Evolutionary conservation across 1,284 basidiomycete species (phyloP).

Genomic region (Fomitopsis pinicola): DNA sequence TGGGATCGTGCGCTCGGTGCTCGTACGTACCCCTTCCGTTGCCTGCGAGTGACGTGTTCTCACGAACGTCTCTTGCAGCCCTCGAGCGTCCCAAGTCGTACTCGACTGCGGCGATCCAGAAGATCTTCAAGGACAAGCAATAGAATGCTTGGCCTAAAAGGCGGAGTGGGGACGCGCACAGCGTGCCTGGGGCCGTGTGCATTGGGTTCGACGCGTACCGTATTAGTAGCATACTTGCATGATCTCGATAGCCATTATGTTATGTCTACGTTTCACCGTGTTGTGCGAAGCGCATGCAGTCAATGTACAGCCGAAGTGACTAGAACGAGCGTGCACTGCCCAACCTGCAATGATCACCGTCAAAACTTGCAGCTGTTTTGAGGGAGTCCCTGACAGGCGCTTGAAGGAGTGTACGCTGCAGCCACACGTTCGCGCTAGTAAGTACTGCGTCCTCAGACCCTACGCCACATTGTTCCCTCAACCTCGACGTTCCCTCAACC

Average conservation of each 20-base stretch:
- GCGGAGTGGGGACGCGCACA: background rate
- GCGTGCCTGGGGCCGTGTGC: background rate
- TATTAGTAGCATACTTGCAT: background rate
- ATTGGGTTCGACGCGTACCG: background rate
- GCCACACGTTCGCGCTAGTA: too few relatives aligned
- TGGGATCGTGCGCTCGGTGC: conserved; percentile 97
- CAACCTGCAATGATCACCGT: too few relatives aligned
- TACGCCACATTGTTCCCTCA: background rate
- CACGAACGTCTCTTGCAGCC: conserved; percentile 36
- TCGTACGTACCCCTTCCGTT: conserved; percentile 45
- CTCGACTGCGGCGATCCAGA: conserved; percentile 71
- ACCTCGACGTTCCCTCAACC: background rate
- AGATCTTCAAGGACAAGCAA: conserved; percentile 62
- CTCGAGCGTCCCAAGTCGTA: conserved; percentile 88
- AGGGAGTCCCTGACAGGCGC: too few relatives aligned
- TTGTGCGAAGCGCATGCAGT: too few relatives aligned
- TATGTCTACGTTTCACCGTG: background rate
- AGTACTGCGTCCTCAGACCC: too few relatives aligned
- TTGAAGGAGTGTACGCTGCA: too few relatives aligned
- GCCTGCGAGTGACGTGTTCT: background rate
- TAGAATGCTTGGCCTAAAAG: conserved; percentile 11
- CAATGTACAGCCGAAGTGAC: too few relatives aligned
- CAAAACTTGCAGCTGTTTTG: too few relatives aligned
- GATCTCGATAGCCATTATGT: background rate
- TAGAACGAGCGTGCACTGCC: too few relatives aligned